Evolutionary conservation across 129 eudicot species (phyloP).

Genomic region (carrot (Daucus carota)): DH1_v3.0 NC_030384.2:39172001-39172500

Average conservation of each 20-base stretch:
- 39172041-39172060: neutral
- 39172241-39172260: slow-evolving; percentile 88
- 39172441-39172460: neutral
- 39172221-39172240: slow-evolving; percentile 92
- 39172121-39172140: slow-evolving; percentile 85
- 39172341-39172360: slow-evolving; percentile 60
- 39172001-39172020: slow-evolving; percentile 4
- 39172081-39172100: slow-evolving; percentile 38
- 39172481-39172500: slow-evolving; percentile 52
- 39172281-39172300: slow-evolving; percentile 67
- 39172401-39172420: slow-evolving; percentile 22
- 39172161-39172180: slow-evolving; percentile 94
- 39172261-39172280: slow-evolving; percentile 82
- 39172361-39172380: slow-evolving; percentile 59
- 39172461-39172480: slow-evolving; percentile 17
- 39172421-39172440: slow-evolving; percentile 9
- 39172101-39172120: slow-evolving; percentile 41
- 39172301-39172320: slow-evolving; percentile 25
- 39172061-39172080: slow-evolving; percentile 38
- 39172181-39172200: slow-evolving; percentile 80
- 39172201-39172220: slow-evolving; percentile 98
- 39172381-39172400: slow-evolving; percentile 34
- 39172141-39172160: slow-evolving; percentile 98
- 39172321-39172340: slow-evolving; percentile 51
- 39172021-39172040: neutral